A percentile compares a stretch with the other conserved stretches of the same genome.
Conservation (phyloP, 2,329 filamentous ascomycete genomes). For the Rutstroemia sp. region DNA sequence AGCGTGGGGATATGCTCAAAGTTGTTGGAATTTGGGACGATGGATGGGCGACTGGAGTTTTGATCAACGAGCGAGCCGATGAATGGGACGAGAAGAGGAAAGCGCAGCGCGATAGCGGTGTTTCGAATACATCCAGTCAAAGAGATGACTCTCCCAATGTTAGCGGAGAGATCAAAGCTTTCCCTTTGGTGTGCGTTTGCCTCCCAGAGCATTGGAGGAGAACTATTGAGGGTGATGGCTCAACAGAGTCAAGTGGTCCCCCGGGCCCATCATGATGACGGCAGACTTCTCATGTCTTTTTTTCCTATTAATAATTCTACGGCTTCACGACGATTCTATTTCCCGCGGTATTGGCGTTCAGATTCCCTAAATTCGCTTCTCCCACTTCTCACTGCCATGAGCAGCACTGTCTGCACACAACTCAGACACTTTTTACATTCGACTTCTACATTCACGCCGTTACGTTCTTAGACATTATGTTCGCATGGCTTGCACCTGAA, state of each 20-base stretch:
- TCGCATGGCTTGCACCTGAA: constrained; percentile 14
- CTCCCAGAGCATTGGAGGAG: constrained; percentile 93
- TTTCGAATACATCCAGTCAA: constrained; percentile 69
- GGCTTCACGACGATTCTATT: constrained; percentile 27
- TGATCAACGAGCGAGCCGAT: constrained; percentile 75
- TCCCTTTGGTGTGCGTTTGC: constrained; percentile 94
- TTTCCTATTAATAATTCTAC: constrained; percentile 14
- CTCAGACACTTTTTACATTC: constrained; percentile 6
- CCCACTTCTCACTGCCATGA: constrained; percentile 3
- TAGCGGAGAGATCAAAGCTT: constrained; percentile 85
- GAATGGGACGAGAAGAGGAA: constrained; percentile 77
- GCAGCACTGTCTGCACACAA: neutral
- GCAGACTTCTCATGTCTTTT: neutral
- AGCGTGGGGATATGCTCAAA: constrained; percentile 96
- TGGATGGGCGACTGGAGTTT: constrained; percentile 91
- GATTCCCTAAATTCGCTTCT: constrained; percentile 9
- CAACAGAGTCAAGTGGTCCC: constrained; percentile 50
- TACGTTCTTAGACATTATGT: constrained; percentile 24
- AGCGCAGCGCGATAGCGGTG: constrained; percentile 83
- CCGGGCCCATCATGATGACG: constrained; percentile 15
- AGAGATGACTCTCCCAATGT: constrained; percentile 59
- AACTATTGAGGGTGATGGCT: constrained; percentile 85
- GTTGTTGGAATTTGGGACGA: constrained; percentile 99
- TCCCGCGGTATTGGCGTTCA: constrained; percentile 23
- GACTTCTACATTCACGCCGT: constrained; percentile 17